phyloP scores from a whole-genome alignment of 768 basidiomycete species.

The Auricularia heimuer region DNA sequence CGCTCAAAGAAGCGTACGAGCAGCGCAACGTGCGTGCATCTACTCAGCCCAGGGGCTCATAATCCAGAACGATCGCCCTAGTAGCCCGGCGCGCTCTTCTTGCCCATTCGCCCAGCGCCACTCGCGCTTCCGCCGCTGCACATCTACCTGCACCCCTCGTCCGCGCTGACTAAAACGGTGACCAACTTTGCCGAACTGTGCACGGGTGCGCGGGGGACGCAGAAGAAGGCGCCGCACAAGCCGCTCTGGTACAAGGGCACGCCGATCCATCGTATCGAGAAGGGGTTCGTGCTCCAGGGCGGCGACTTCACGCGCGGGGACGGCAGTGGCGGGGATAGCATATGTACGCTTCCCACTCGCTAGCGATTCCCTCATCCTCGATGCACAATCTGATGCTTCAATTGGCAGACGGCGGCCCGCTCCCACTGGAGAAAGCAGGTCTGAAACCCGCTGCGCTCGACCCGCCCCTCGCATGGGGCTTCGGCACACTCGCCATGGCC shows the following conservation, averaged over 20 bases:
- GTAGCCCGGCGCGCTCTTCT: conserved; percentile 24
- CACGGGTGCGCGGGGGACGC: conserved; percentile 34
- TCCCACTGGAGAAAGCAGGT: conserved; percentile 33
- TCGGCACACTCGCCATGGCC: conserved; percentile 43
- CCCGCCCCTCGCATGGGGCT: conserved; percentile 17
- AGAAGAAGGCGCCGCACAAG: conserved; percentile 38
- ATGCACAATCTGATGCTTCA: background rate
- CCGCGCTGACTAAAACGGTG: conserved; percentile 35
- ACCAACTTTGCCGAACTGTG: conserved; percentile 41
- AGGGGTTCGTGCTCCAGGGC: conserved; percentile 43
- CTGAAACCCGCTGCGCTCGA: conserved; percentile 22
- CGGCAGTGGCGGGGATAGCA: conserved; percentile 40
- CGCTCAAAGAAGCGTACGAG: conserved; percentile 25
- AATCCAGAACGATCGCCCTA: conserved; percentile 1
- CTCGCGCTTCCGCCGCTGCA: conserved; percentile 29
- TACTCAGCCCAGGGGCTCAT: conserved; percentile 6
- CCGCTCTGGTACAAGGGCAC: conserved; percentile 33
- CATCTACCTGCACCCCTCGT: conserved; percentile 29
- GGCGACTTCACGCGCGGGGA: conserved; percentile 45
- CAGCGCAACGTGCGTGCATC: conserved; percentile 8
- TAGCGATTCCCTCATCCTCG: background rate
- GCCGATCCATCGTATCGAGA: conserved; percentile 37
- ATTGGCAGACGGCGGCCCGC: conserved; percentile 3
- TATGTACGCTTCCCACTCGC: conserved; percentile 18
- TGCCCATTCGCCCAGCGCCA: conserved; percentile 29